Evolutionary conservation across 2,329 filamentous ascomycete genomes (phyloP).

Genomic region (Cercospora zeina): DNA sequence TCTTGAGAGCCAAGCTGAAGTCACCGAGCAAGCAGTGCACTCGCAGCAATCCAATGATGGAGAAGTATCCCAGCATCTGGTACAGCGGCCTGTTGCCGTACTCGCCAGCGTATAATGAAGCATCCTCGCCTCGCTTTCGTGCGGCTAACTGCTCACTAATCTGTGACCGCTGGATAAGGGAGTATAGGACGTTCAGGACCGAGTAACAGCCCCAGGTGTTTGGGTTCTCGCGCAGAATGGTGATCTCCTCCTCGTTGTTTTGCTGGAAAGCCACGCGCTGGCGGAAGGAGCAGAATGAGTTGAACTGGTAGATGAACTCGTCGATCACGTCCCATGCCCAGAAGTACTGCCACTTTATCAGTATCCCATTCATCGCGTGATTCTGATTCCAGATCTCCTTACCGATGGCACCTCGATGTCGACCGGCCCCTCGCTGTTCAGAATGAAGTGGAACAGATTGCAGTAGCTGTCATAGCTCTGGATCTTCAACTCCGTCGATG

Average conservation of each 20-base stretch:
- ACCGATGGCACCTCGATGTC: conserved; percentile 96
- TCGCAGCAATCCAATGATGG: conserved; percentile 92
- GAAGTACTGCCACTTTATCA: conserved; percentile 69
- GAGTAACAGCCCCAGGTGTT: conserved; percentile 99
- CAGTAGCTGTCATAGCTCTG: conserved; percentile 99
- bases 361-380: conserved; percentile 12
- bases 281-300: conserved; percentile 97
- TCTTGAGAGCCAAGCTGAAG: conserved; percentile 97
- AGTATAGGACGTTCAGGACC: conserved; percentile 98
- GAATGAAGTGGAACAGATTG: conserved; percentile 97
- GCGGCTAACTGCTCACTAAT: conserved; percentile 96
- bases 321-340: conserved; percentile 99
- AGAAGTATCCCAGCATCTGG: conserved; percentile 98
- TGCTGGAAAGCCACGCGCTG: conserved; percentile 78
- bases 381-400: conserved; percentile 47
- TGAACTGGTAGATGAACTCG: conserved; percentile 99
- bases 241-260: conserved; percentile 82
- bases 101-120: conserved; percentile 82
- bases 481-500: conserved; percentile 94
- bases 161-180: conserved; percentile 95
- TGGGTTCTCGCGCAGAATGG: conserved; percentile 89
- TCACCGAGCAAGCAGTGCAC: conserved; percentile 96
- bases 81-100: conserved; percentile 94
- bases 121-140: conserved; percentile 91
- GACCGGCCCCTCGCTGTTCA: conserved; percentile 98